Evolutionary conservation across 805 yeast genomes (phyloP).

Genomic region (Phaffomyces opuntiae): DNA sequence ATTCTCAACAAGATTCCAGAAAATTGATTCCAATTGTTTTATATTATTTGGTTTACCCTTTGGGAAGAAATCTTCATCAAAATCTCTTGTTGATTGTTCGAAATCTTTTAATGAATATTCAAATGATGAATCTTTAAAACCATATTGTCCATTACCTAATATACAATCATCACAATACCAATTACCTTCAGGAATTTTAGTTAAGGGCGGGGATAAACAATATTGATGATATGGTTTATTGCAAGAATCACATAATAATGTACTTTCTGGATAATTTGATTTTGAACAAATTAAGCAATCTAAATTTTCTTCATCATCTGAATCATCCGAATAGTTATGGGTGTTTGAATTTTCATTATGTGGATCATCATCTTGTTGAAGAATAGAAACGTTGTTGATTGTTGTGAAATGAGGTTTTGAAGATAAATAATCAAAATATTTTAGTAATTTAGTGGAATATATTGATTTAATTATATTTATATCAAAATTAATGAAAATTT

Average conservation of each 20-base stretch:
- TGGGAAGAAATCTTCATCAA: slow-evolving; percentile 38
- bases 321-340: slow-evolving; percentile 12
- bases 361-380: slow-evolving; percentile 18
- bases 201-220: slow-evolving; percentile 57
- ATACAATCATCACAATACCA: slow-evolving; percentile 86
- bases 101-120: slow-evolving; percentile 56
- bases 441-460: slow-evolving; percentile 7
- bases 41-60: slow-evolving; percentile 26
- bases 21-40: slow-evolving; percentile 48
- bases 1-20: slow-evolving; percentile 52
- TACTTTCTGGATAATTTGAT: slow-evolving; percentile 36
- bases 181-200: slow-evolving; percentile 43
- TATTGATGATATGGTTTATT: slow-evolving; percentile 58
- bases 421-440: slow-evolving; percentile 16
- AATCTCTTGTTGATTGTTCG: slow-evolving; percentile 44
- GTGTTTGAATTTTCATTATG: slow-evolving; percentile 15
- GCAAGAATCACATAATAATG: slow-evolving; percentile 69
- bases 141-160: slow-evolving; percentile 83
- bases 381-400: slow-evolving; percentile 23
- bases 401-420: slow-evolving; percentile 18
- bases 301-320: slow-evolving; percentile 12
- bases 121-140: slow-evolving; percentile 65
- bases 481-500: not conserved
- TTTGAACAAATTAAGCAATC: slow-evolving; percentile 44
- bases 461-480: not conserved